Evolutionary conservation across 2,329 filamentous ascomycete genomes (phyloP), one percentile per base, ranked within the genome.

Genomic region (Rasamsonia emersonii): DNA sequence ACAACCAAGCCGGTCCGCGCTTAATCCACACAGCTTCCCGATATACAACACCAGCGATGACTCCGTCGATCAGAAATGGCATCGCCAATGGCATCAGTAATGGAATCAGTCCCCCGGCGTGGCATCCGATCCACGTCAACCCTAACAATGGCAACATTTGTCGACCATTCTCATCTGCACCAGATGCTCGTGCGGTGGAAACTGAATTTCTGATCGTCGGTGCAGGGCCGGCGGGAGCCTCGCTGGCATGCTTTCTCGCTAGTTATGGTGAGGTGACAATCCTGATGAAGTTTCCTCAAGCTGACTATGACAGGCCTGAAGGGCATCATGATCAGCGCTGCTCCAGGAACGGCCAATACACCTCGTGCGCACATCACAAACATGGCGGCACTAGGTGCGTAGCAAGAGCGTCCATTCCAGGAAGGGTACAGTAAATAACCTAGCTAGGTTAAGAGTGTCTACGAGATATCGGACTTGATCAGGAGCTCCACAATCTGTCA

Each of bases 291-390:
- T 9, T 28, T 9, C 9, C 15, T 9, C 19, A 8, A 18, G 7
- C 17, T 10, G 10, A 28, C 19, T 16, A 4, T 28, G 7, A 23
- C 26, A 68, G 68, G 62, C 3, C 49, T 71, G 3, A 67, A 54
- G 17, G 75, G 75, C 1, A 60, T 77, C 26, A 64, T 77, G 39
- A 59, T 79, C 28, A 64, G 64, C 5, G 46, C 61, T 3, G 62
- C 66, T 0, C 52, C 69, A 0, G 63, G 65, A 3, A 73, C 67
- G 1, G 70, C 73, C 1, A 57, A 71, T 35, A 75, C 72, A 2
- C 75, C 75, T 1, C 58, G 75, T 16, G 74, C 74, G 1, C 74
- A 78, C 44, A 73, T 77, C 34, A 75, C 69, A 25, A 79, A 77
- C 46, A 70, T 69, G 50, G 71, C 71, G 0, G 70, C 70, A 0